Evolutionary conservation across 2,329 filamentous ascomycete species (phyloP).

Genomic region (Colletotrichum shisoi): DNA sequence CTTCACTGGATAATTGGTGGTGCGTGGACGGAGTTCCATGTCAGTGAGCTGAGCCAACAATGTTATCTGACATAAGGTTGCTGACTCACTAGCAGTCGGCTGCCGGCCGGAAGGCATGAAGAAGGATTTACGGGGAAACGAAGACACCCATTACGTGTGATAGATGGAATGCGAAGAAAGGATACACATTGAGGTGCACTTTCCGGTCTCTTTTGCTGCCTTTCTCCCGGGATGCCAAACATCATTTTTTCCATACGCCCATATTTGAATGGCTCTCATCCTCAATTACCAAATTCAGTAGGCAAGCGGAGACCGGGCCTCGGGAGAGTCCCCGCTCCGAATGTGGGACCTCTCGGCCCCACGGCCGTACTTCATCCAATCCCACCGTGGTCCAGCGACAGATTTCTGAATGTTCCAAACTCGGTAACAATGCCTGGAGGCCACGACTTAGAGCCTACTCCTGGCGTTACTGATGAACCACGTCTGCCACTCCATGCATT

Average conservation of each 20-base stretch:
- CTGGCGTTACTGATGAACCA: not conserved
- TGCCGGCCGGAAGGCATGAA: not conserved
- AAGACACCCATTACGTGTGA: not conserved
- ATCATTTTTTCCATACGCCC: not conserved
- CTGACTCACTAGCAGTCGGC: too few species aligned
- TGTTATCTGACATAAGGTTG: not conserved
- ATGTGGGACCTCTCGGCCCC: not conserved
- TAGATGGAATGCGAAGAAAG: not conserved
- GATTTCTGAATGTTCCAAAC: too few species aligned
- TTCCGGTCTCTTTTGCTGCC: too few species aligned
- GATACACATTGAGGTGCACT: too few species aligned
- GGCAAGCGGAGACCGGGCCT: not conserved
- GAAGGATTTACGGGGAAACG: not conserved
- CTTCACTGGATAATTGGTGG: too few species aligned
- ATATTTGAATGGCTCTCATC: not conserved
- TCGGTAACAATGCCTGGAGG: not conserved
- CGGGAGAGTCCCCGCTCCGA: not conserved
- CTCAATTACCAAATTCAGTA: not conserved
- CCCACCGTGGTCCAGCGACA: not conserved
- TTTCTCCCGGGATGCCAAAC: too few species aligned
- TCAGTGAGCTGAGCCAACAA: too few species aligned
- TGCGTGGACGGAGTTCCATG: too few species aligned
- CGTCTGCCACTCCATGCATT: slow-evolving; percentile 42
- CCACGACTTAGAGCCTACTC: not conserved
- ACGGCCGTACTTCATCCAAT: not conserved